These are phyloP conservation scores for Rosa multiflora DNA, from an alignment of 306 rosid species.

Conservation along the genomic window DNA sequence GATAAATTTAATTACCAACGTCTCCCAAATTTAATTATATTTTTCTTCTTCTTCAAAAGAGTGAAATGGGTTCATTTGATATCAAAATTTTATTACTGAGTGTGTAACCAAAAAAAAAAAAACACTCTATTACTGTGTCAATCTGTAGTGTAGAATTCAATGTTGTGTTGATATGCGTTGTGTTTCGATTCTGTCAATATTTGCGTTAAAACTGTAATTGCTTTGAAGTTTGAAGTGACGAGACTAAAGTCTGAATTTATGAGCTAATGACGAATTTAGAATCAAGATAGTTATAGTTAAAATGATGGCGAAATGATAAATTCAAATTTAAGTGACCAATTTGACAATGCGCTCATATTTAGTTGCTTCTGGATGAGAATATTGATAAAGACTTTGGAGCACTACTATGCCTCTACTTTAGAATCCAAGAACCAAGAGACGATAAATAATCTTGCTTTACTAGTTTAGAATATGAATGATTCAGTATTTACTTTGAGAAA, in stretches of 20 bases:
- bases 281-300: too few species aligned
- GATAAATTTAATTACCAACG: not conserved
- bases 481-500: not conserved
- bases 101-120: not conserved
- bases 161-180: not conserved
- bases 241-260: too few species aligned
- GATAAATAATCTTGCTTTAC: not conserved
- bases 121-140: not conserved
- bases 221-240: not conserved
- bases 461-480: not conserved
- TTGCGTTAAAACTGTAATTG: not conserved
- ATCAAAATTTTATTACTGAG: not conserved
- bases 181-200: not conserved
- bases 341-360: too few species aligned
- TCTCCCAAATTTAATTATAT: not conserved
- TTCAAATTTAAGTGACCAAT: too few species aligned
- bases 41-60: not conserved
- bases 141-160: not conserved
- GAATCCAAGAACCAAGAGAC: not conserved
- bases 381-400: too few species aligned
- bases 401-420: not conserved
- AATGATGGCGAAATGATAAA: too few species aligned
- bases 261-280: too few species aligned
- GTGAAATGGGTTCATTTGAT: not conserved
- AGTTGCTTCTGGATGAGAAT: too few species aligned